Percentiles rank a stretch among this genome's conserved stretches.
Evolutionary conservation across 306 rosid genomes (phyloP).

Genomic region (Vigna unguiculata): DNA sequence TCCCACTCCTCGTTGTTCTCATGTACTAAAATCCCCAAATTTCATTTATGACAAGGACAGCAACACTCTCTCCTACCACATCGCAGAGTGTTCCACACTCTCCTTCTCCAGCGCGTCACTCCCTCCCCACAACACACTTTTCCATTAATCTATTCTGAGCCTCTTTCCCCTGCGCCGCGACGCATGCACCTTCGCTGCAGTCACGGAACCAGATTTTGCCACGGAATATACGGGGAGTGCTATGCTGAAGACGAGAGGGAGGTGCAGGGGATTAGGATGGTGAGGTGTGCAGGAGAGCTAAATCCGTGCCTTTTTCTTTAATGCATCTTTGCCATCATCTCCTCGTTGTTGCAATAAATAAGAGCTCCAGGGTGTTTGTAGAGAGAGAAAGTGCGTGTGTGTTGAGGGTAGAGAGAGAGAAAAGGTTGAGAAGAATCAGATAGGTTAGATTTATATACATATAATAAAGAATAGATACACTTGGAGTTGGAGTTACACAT

Average conservation of each 20-base stretch:
- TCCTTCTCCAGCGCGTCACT: slow-evolving; percentile 50
- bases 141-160: slow-evolving; percentile 6
- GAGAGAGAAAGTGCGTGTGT: slow-evolving; percentile 57
- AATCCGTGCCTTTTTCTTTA: slow-evolving; percentile 21
- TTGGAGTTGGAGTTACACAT: slow-evolving; percentile 48
- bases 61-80: slow-evolving; percentile 56
- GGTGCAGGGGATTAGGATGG: slow-evolving; percentile 43
- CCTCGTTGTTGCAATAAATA: slow-evolving; percentile 59
- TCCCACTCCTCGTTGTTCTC: slow-evolving; percentile 48
- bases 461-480: slow-evolving; percentile 40
- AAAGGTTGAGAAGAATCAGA: slow-evolving; percentile 46
- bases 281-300: not conserved
- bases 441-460: slow-evolving; percentile 43
- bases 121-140: slow-evolving; percentile 31
- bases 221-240: not conserved
- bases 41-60: slow-evolving; percentile 57
- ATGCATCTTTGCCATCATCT: slow-evolving; percentile 46
- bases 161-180: not conserved
- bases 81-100: slow-evolving; percentile 46
- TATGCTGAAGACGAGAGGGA: not conserved
- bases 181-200: not conserved
- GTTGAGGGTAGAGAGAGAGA: slow-evolving; percentile 40
- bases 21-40: slow-evolving; percentile 46
- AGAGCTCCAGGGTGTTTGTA: slow-evolving; percentile 53
- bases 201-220: not conserved